Evolutionary conservation across 306 rosid genomes (phyloP).

Genomic region (Vachellia collinsii): DNA sequence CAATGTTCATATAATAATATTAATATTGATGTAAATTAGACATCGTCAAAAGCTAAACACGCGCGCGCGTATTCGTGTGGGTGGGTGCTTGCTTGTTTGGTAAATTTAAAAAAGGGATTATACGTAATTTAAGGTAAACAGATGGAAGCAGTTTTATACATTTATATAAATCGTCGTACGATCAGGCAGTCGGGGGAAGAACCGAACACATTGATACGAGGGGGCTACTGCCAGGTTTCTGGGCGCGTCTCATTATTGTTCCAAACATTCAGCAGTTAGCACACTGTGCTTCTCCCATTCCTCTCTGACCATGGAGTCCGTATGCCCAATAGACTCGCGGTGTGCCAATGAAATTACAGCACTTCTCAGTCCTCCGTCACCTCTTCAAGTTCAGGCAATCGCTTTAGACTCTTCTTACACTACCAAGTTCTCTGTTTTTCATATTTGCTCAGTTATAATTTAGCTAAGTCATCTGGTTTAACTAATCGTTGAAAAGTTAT

Average conservation of each 20-base stretch:
- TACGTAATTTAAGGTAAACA: too few relatives aligned
- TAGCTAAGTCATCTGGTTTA: not conserved
- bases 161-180: not conserved
- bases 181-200: not conserved
- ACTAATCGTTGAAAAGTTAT: not conserved
- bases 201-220: not conserved
- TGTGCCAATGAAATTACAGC: slow-evolving; percentile 53
- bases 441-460: not conserved
- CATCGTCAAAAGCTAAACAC: too few relatives aligned
- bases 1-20: too few relatives aligned
- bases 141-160: too few relatives aligned
- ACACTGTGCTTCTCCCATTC: not conserved
- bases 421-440: not conserved
- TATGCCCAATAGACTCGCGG: slow-evolving; percentile 58
- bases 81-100: too few relatives aligned
- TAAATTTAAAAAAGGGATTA: too few relatives aligned
- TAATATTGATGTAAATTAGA: too few relatives aligned
- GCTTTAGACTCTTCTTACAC: slow-evolving; percentile 18
- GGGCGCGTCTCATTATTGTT: slow-evolving; percentile 17
- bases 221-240: not conserved
- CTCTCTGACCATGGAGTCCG: slow-evolving; percentile 52
- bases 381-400: slow-evolving; percentile 62
- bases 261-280: too few relatives aligned
- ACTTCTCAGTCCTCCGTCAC: slow-evolving; percentile 67
- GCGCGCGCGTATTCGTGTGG: too few relatives aligned